Evolutionary conservation across 257 asterid species (phyloP).

Genomic region (Rauvolfia tetraphylla): DNA sequence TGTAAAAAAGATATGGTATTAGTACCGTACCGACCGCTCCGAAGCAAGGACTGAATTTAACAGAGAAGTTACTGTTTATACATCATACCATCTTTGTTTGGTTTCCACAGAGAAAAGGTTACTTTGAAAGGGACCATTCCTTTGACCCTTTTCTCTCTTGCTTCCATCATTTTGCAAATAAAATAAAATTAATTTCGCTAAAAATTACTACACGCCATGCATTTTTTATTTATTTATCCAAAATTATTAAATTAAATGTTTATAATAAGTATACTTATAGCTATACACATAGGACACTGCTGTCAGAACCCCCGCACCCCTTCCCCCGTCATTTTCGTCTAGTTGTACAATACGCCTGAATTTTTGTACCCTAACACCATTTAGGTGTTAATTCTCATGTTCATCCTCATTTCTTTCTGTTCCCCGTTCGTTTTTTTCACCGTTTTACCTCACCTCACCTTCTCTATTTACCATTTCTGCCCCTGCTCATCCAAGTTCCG

Average conservation of each 20-base stretch:
- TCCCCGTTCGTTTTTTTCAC: constrained; percentile 9
- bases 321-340: too few species aligned
- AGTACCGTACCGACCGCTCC: too few species aligned
- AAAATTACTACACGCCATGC: not conserved
- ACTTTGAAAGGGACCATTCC: constrained; percentile 36
- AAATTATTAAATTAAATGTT: not conserved
- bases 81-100: constrained; percentile 29
- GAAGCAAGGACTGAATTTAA: constrained; percentile 10
- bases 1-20: too few species aligned
- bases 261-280: not conserved
- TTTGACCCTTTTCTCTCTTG: not conserved
- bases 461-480: not conserved
- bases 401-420: constrained; percentile 34
- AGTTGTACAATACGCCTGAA: constrained; percentile 3
- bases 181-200: constrained; percentile 19
- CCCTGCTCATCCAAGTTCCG: not conserved
- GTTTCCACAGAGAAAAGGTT: constrained; percentile 28
- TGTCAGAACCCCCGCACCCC: not conserved
- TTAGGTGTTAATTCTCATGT: not conserved
- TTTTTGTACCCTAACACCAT: not conserved
- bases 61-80: constrained; percentile 28
- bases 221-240: not conserved
- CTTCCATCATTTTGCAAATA: constrained; percentile 28
- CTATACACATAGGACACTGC: not conserved
- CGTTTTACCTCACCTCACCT: not conserved